Evolutionary conservation across 495 filamentous ascomycete species (phyloP).

Genomic region (Hypomontagnella monticulosa): DNA sequence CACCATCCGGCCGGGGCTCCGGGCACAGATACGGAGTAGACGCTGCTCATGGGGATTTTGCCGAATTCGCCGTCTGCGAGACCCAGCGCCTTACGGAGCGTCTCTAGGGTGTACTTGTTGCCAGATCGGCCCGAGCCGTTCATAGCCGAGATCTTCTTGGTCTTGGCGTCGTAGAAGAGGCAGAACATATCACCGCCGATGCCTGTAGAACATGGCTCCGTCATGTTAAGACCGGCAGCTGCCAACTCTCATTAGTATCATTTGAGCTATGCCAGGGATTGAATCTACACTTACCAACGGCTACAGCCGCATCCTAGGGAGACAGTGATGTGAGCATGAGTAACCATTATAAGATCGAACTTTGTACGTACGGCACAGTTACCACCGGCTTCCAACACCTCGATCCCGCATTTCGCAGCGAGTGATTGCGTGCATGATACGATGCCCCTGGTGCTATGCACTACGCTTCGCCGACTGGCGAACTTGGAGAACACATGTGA

Average conservation of each 20-base stretch:
- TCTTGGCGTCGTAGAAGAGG: conserved; percentile 88
- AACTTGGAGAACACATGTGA: conserved; percentile 73
- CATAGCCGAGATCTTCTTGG: conserved; percentile 80
- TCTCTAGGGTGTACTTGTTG: conserved; percentile 71
- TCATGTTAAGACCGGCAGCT: conserved; percentile 91
- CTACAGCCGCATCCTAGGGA: conserved; percentile 96
- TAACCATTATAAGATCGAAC: not conserved
- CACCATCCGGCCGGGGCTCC: conserved; percentile 95
- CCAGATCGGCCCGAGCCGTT: conserved; percentile 92
- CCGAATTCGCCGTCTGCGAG: conserved; percentile 68
- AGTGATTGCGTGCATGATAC: conserved; percentile 92
- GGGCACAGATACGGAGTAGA: conserved; percentile 85
- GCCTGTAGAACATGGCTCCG: conserved; percentile 92
- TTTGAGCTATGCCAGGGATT: not conserved
- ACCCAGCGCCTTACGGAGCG: conserved; percentile 73
- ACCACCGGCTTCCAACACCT: conserved; percentile 83
- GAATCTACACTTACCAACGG: conserved; percentile 64
- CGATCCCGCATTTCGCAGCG: conserved; percentile 86
- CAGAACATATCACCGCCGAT: conserved; percentile 99
- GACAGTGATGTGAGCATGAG: too few relatives aligned
- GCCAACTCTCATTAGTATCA: conserved; percentile 1
- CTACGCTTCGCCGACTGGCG: conserved; percentile 85
- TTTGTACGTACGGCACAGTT: conserved; percentile 83
- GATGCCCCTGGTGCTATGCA: conserved; percentile 93
- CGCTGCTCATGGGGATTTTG: conserved; percentile 76